Conservation (phyloP, 2,329 filamentous ascomycete species). For the Diplodia mutila region DNA sequence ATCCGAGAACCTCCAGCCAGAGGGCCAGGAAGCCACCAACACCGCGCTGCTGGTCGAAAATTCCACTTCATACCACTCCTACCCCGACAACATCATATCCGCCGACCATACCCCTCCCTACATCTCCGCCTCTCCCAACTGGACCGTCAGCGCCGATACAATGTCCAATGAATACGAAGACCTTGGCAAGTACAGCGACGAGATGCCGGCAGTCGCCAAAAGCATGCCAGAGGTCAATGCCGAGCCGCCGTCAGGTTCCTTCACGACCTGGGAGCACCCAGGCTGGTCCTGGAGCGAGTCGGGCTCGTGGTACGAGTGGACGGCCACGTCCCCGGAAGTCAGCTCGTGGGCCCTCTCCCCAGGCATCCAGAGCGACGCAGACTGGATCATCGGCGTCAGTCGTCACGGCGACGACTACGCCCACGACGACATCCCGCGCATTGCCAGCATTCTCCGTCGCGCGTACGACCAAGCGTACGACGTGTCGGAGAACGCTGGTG, state of each 20-base stretch:
- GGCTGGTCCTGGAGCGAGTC: not conserved
- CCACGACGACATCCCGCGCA: conserved; percentile 18
- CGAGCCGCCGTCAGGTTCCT: not conserved
- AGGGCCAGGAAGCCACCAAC: not conserved
- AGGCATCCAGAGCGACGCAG: not conserved
- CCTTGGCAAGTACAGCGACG: not conserved
- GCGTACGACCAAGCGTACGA: not conserved
- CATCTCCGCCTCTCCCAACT: not conserved
- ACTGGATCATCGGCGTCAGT: not conserved
- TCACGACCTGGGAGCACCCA: conserved; percentile 4
- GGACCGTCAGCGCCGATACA: not conserved
- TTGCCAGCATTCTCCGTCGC: conserved; percentile 4
- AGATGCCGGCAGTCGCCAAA: not conserved
- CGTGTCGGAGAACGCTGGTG: not conserved
- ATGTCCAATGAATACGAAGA: not conserved
- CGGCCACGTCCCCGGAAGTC: not conserved
- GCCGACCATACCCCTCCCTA: not conserved
- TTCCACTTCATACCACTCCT: not conserved
- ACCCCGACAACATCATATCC: not conserved
- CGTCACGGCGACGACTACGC: not conserved
- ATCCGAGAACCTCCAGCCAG: not conserved
- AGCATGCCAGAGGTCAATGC: not conserved
- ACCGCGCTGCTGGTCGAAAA: not conserved
- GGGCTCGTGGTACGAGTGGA: not conserved
- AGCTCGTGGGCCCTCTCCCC: not conserved